Conservation (phyloP, 371 early-diverging fungal genomes). For the Choanephora cucurbitarum region DNA sequence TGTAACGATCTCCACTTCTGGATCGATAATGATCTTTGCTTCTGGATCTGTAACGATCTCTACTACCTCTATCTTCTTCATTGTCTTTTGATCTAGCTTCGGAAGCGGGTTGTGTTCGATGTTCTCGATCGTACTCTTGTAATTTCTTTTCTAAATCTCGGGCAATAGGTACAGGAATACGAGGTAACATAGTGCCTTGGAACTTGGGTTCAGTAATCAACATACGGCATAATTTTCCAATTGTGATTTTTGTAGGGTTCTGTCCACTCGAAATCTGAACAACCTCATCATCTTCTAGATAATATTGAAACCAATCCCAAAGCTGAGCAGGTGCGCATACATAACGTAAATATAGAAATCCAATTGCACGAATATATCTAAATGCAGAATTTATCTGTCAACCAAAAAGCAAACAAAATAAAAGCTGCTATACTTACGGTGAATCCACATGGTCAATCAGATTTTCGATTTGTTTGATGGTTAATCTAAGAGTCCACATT, state of each 20-base stretch:
- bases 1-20: constrained; percentile 2
- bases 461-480: constrained; percentile 76
- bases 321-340: constrained; percentile 78
- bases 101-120: neutral
- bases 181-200: constrained; percentile 78
- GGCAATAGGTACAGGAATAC: constrained; percentile 85
- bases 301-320: constrained; percentile 85
- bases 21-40: constrained; percentile 15
- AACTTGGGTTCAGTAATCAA: constrained; percentile 73
- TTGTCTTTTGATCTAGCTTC: constrained; percentile 4
- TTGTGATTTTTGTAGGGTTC: constrained; percentile 64
- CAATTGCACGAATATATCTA: constrained; percentile 81
- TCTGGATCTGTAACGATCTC: constrained; percentile 3
- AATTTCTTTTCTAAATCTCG: constrained; percentile 71
- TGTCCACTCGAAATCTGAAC: constrained; percentile 67
- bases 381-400: neutral
- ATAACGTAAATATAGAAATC: constrained; percentile 85
- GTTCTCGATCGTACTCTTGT: constrained; percentile 53
- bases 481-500: constrained; percentile 80
- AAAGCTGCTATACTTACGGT: constrained; percentile 55
- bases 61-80: neutral
- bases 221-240: constrained; percentile 68
- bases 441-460: constrained; percentile 79
- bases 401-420: neutral
- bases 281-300: constrained; percentile 80